Evolutionary conservation across 768 basidiomycete genomes (phyloP).

Genomic region (Lentinula sp.): DNA sequence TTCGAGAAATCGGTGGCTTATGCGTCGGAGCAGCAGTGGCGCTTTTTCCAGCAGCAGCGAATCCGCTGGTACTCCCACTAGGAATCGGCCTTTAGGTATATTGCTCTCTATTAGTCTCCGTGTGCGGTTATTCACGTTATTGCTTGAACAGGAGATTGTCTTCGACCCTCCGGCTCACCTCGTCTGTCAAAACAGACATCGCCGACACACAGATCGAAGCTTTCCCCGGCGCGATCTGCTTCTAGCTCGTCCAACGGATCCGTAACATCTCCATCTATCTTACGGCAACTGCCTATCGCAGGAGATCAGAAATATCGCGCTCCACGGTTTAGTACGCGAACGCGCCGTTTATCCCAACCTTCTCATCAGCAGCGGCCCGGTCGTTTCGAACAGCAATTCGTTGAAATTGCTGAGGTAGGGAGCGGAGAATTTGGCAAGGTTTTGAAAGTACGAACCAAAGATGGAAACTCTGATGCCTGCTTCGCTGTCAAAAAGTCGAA

Average conservation of each 20-base stretch:
- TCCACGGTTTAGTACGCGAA: constrained; percentile 10
- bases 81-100: constrained; percentile 44
- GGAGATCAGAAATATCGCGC: constrained; percentile 15
- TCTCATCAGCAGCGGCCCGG: constrained; percentile 46
- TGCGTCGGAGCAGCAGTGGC: constrained; percentile 77
- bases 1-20: constrained; percentile 51
- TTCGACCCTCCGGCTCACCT: constrained; percentile 48
- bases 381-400: constrained; percentile 76
- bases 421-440: constrained; percentile 93
- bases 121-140: constrained; percentile 7
- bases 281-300: constrained; percentile 23
- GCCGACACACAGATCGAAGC: constrained; percentile 29
- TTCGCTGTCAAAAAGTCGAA: constrained; percentile 95
- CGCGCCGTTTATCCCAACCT: constrained; percentile 30
- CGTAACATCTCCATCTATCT: constrained; percentile 36
- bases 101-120: constrained; percentile 6
- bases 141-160: constrained; percentile 26
- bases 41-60: constrained; percentile 78
- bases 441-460: constrained; percentile 74
- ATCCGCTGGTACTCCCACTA: constrained; percentile 57
- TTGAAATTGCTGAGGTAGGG: constrained; percentile 76
- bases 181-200: constrained; percentile 43
- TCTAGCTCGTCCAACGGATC: constrained; percentile 58
- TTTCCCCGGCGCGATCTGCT: constrained; percentile 40
- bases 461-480: constrained; percentile 41